These are phyloP conservation scores for Cetradonia linearis DNA, from an alignment of 495 filamentous ascomycete species.

Conservation along the genomic window DNA sequence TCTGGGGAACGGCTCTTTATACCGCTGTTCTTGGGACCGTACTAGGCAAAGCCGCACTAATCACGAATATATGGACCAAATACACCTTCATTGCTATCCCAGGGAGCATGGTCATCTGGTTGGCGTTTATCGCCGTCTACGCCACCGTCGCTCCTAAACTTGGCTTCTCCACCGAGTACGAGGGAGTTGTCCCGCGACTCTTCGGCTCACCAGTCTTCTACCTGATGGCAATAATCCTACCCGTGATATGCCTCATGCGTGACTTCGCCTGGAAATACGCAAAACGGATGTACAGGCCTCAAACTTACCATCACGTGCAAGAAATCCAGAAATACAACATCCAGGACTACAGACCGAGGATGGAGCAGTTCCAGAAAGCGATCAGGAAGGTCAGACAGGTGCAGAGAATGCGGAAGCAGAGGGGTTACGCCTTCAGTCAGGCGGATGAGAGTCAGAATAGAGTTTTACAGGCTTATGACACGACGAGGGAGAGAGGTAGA, in stretches of 20 bases:
- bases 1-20: conserved; percentile 91
- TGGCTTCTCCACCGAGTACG: conserved; percentile 73
- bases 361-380: conserved; percentile 99
- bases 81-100: conserved; percentile 95
- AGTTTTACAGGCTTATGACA: conserved; percentile 94
- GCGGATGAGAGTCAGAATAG: conserved; percentile 91
- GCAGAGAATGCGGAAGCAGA: conserved; percentile 98
- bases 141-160: conserved; percentile 81
- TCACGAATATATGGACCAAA: conserved; percentile 98
- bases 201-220: conserved; percentile 81
- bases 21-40: conserved; percentile 84
- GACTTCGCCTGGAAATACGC: conserved; percentile 80
- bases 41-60: conserved; percentile 86
- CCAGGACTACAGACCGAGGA: conserved; percentile 94
- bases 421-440: conserved; percentile 96
- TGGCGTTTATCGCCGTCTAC: conserved; percentile 81
- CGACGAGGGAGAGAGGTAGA: conserved; percentile 76
- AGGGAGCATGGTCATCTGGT: conserved; percentile 84
- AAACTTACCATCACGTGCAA: conserved; percentile 96
- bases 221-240: conserved; percentile 71
- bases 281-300: conserved; percentile 92
- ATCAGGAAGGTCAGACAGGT: conserved; percentile 98
- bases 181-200: conserved; percentile 69
- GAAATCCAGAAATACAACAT: conserved; percentile 99
- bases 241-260: conserved; percentile 72